Evolutionary conservation across 441 rosid genomes (phyloP).

Genomic region (Adansonia gregorii): DNA sequence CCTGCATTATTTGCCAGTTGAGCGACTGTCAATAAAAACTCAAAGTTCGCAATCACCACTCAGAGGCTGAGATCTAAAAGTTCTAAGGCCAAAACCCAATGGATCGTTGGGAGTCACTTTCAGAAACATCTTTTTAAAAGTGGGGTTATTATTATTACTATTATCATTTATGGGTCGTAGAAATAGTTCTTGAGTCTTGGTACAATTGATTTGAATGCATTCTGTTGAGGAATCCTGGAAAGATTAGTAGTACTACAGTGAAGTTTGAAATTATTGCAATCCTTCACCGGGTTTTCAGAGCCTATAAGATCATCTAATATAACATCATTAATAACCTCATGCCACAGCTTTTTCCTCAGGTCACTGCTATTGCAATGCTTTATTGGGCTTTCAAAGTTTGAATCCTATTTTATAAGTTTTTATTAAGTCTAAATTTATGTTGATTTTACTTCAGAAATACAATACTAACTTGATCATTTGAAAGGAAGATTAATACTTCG

Average conservation of each 20-base stretch:
- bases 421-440: no score
- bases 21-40: slow-evolving; percentile 5
- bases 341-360: neutral
- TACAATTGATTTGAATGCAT: neutral
- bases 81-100: neutral
- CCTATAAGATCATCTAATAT: neutral
- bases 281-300: neutral
- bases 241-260: neutral
- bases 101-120: slow-evolving; percentile 14
- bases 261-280: neutral
- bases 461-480: no score
- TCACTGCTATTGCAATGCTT: neutral
- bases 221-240: neutral
- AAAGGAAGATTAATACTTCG: no score
- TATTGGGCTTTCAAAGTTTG: neutral
- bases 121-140: neutral
- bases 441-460: no score
- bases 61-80: neutral
- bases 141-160: neutral
- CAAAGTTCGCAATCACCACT: neutral
- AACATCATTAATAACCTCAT: neutral
- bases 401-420: no score
- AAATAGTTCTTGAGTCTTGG: neutral
- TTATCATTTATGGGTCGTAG: neutral
- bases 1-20: neutral